Conservation (phyloP, 2,329 filamentous ascomycete species). For the Podosphaera xanthii region DNA sequence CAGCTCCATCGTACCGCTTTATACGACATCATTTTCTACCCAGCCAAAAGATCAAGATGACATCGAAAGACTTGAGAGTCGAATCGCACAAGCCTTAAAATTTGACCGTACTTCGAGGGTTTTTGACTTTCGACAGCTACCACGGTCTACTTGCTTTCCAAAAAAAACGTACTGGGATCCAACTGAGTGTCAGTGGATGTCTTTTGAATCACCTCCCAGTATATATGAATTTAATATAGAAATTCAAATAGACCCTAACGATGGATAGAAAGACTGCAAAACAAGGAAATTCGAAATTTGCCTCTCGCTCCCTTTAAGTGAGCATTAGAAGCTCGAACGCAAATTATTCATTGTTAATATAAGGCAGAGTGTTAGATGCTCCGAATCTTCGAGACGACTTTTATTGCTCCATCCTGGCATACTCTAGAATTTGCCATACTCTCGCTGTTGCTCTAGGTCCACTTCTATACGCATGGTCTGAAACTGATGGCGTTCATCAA, state of each 20-base stretch:
- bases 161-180: constrained; percentile 9
- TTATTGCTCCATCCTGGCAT: constrained; percentile 80
- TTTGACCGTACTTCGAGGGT: constrained; percentile 48
- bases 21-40: constrained; percentile 25
- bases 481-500: constrained; percentile 40
- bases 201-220: constrained; percentile 9
- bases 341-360: constrained; percentile 15
- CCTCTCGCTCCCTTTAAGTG: constrained; percentile 60
- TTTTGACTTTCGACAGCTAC: constrained; percentile 27
- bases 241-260: neutral
- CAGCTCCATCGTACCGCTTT: constrained; percentile 49
- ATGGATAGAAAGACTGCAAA: constrained; percentile 10
- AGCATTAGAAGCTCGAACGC: constrained; percentile 13
- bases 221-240: neutral
- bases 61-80: constrained; percentile 43
- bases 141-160: constrained; percentile 4
- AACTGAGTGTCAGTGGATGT: constrained; percentile 8
- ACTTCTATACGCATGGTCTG: constrained; percentile 74
- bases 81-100: constrained; percentile 61
- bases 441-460: constrained; percentile 67
- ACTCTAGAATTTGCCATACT: constrained; percentile 49
- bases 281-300: constrained; percentile 23
- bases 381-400: constrained; percentile 82
- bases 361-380: constrained; percentile 57
- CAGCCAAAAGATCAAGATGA: constrained; percentile 31